Evolutionary conservation across 2,329 filamentous ascomycete species (phyloP).

Genomic region (Hypoxylon sp.): DNA sequence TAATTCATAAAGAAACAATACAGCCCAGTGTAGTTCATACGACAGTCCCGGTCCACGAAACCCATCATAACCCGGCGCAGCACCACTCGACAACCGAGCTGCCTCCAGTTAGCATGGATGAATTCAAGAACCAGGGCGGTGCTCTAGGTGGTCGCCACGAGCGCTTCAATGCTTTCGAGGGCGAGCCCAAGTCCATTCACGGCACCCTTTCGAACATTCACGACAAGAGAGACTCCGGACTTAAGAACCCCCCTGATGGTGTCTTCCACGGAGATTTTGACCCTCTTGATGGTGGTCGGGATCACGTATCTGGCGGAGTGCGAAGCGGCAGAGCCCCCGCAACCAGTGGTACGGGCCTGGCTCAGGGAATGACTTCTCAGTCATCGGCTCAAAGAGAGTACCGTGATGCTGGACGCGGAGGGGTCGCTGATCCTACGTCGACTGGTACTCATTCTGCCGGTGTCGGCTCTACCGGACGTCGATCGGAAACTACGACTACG

Average conservation of each 20-base stretch:
- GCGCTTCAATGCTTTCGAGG: slow-evolving; percentile 69
- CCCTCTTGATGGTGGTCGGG: slow-evolving; percentile 16
- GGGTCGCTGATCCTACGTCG: slow-evolving; percentile 30
- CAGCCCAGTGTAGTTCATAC: slow-evolving; percentile 77
- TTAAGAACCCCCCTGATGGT: slow-evolving; percentile 23
- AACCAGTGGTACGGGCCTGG: no score
- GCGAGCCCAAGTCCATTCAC: slow-evolving; percentile 66
- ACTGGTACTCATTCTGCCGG: slow-evolving; percentile 20
- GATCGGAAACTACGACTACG: background rate
- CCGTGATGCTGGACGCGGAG: slow-evolving; percentile 12
- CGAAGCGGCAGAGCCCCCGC: no score
- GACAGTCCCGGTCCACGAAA: slow-evolving; percentile 77
- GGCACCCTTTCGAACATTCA: slow-evolving; percentile 44
- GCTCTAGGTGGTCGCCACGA: slow-evolving; percentile 65
- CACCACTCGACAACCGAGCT: slow-evolving; percentile 74
- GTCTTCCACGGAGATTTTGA: slow-evolving; percentile 30
- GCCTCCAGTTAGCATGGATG: slow-evolving; percentile 71
- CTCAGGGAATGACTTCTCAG: slow-evolving; percentile 10
- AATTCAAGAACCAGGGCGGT: slow-evolving; percentile 69
- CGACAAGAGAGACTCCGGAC: slow-evolving; percentile 33
- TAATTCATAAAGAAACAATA: slow-evolving; percentile 76
- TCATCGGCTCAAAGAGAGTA: slow-evolving; percentile 18
- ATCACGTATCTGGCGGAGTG: background rate
- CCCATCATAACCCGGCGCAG: slow-evolving; percentile 74
- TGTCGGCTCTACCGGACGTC: no score